A percentile compares a stretch with the other conserved stretches of the same genome.
These are phyloP conservation scores for Sedum album DNA, from an alignment of 164 flowering plant species.

Conservation along the genomic window DNA sequence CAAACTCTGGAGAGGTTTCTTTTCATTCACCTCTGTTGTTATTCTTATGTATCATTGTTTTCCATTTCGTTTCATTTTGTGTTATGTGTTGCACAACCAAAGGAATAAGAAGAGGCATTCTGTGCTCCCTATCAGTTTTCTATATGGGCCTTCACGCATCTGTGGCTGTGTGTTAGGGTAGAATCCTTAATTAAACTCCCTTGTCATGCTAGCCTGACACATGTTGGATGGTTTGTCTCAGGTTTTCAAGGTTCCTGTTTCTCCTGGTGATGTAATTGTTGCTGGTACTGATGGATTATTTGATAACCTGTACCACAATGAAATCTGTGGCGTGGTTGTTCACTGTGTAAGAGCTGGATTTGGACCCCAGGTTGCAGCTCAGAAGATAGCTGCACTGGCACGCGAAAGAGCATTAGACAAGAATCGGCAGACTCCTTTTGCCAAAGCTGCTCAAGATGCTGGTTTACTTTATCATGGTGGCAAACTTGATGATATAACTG, in stretches of 20 bases:
- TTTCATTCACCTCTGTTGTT: background rate
- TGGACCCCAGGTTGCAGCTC: too few species aligned
- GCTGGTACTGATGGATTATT: slow-evolving; percentile 93
- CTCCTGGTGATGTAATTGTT: too few species aligned
- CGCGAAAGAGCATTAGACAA: too few species aligned
- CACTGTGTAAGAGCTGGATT: too few species aligned
- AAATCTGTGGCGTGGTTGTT: slow-evolving; percentile 81
- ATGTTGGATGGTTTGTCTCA: background rate
- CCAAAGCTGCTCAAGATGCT: slow-evolving; percentile 92
- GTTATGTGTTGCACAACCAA: background rate
- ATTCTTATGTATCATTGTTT: background rate
- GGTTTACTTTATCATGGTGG: slow-evolving; percentile 90
- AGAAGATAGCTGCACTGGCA: too few species aligned
- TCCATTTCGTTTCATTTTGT: too few species aligned
- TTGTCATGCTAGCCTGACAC: background rate
- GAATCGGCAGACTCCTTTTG: slow-evolving; percentile 88
- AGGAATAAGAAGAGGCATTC: background rate
- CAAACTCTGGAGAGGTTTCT: slow-evolving; percentile 89
- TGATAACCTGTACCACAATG: slow-evolving; percentile 82
- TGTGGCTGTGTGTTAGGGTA: background rate
- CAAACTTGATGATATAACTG: too few species aligned
- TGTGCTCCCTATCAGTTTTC: background rate
- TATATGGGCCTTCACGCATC: background rate
- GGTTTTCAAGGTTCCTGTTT: too few species aligned
- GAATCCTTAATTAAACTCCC: background rate